Percentiles rank a stretch among this genome's conserved stretches.
Conservation (phyloP, 73 alveolate genomes). For the Effrenium voratum region DNA sequence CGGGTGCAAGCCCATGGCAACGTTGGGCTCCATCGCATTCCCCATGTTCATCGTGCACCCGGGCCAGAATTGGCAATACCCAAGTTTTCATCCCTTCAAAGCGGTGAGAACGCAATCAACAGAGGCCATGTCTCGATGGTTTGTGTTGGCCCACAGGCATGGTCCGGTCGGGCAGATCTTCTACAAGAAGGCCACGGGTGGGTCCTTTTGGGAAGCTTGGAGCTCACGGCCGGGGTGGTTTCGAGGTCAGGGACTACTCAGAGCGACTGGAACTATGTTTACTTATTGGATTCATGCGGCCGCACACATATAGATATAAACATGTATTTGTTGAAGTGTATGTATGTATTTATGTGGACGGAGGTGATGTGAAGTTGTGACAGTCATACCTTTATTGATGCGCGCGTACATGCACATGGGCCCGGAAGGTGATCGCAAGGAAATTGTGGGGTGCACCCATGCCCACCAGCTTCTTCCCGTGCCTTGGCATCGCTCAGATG, state of each 20-base stretch:
- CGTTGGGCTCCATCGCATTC: constrained; percentile 69
- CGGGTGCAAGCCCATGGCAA: constrained; percentile 73
- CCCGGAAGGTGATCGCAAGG: constrained; percentile 29
- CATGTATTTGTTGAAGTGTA: background rate
- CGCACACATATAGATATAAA: background rate
- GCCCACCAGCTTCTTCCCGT: constrained; percentile 53
- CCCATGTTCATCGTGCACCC: constrained; percentile 89
- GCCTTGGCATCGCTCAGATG: background rate
- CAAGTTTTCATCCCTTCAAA: background rate
- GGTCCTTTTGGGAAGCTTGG: background rate
- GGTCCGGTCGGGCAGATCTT: constrained; percentile 86
- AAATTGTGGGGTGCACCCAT: constrained; percentile 51
- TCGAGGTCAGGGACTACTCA: background rate
- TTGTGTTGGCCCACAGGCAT: background rate
- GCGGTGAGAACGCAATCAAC: background rate
- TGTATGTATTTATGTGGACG: too few species aligned
- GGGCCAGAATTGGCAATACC: background rate
- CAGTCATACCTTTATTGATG: background rate
- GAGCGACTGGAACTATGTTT: background rate
- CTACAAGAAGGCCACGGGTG: constrained; percentile 70
- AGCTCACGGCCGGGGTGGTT: background rate
- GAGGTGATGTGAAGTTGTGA: background rate
- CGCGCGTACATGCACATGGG: background rate
- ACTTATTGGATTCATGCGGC: background rate
- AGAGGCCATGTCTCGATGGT: background rate